Evolutionary conservation across 2,329 filamentous ascomycete species (phyloP), one percentile per base, ranked within the genome.

Genomic region (Mariannaea elegans): DNA sequence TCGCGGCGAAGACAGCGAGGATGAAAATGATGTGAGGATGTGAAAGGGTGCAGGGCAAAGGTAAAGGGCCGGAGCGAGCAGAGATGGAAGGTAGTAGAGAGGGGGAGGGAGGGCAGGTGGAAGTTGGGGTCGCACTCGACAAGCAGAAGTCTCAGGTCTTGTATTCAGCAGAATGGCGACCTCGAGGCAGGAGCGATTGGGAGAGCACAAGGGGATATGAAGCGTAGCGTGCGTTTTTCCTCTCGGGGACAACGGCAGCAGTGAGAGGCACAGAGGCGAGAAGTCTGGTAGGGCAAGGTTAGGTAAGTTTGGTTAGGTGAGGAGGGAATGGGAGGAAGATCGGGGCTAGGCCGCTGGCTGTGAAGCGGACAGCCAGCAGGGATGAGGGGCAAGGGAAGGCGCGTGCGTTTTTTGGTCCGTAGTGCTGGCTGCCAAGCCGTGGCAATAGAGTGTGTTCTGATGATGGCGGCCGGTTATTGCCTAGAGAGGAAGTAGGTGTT

Each of bases 1-100:
- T 44, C 13, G 34, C 34, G 52, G 52, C 52, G 52, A 47, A 46
- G 52, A 31, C 38, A 36, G 52, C 38, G 50, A 59, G 44, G 23
- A 32, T 19, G 31, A 46, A 24, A 31, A 21, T 23, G 46, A 29
- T 23, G 27, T 31, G 36, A 42, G 18, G 36, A 44, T 21, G 36
- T 12, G 23, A 14, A 34, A 23, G n/a, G 42, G 32, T 39, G 51
- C 42, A 24, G 31, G 41, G 24, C 24, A 27, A 27, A 9, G 5
- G 24, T 9, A 27, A 27, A 9, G 24, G 5, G 24, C 24, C 29
- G 19, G 54, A 39, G 39, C 13, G 56, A 18, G 42, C 18, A 36
- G 38, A 42, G 44, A 14, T 34, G 19, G 38, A 23, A 14, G 39
- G 42, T 42, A 59, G 56, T 10, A 34, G 52, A 27, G 18, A 16